phyloP scores from a whole-genome alignment of 116 monocot genomes.

The Thalassia testudinum region DNA sequence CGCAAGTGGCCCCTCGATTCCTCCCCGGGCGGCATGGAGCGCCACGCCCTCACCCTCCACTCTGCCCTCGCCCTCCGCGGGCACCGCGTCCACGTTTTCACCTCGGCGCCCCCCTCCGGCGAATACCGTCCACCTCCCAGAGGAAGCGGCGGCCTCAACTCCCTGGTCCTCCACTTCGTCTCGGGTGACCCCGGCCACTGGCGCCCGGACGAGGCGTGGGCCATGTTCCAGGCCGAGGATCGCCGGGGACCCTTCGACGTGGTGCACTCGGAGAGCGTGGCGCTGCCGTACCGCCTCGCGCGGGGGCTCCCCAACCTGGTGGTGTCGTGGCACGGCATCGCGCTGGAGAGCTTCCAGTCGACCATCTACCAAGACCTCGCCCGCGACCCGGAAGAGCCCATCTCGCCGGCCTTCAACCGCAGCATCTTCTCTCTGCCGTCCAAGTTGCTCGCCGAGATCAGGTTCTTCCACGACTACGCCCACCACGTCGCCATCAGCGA shows the following conservation, averaged over 20 bases:
- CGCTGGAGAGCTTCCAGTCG: constrained; percentile 70
- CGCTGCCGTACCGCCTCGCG: constrained; percentile 49
- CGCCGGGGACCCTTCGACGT: constrained; percentile 50
- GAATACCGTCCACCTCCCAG: not conserved
- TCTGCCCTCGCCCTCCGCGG: constrained; percentile 60
- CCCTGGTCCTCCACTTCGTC: constrained; percentile 39
- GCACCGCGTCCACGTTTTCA: constrained; percentile 79
- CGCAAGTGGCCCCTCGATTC: constrained; percentile 65
- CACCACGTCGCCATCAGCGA: constrained; percentile 95
- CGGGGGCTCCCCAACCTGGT: constrained; percentile 54
- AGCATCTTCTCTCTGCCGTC: constrained; percentile 25
- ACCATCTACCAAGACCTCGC: constrained; percentile 60
- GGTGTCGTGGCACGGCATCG: constrained; percentile 90
- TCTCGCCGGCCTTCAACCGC: constrained; percentile 12
- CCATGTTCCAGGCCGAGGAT: constrained; percentile 46
- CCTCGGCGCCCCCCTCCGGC: too few species aligned
- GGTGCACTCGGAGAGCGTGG: constrained; percentile 89
- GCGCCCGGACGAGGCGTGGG: constrained; percentile 62
- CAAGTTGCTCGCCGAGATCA: constrained; percentile 49
- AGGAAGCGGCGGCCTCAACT: not conserved
- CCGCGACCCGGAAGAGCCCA: constrained; percentile 36
- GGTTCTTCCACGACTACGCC: constrained; percentile 77
- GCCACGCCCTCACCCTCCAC: constrained; percentile 83
- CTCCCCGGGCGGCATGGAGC: constrained; percentile 86
- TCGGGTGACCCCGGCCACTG: constrained; percentile 30